Conservation (phyloP, 257 asterid genomes). For the Gynochthodes officinalis region DNA sequence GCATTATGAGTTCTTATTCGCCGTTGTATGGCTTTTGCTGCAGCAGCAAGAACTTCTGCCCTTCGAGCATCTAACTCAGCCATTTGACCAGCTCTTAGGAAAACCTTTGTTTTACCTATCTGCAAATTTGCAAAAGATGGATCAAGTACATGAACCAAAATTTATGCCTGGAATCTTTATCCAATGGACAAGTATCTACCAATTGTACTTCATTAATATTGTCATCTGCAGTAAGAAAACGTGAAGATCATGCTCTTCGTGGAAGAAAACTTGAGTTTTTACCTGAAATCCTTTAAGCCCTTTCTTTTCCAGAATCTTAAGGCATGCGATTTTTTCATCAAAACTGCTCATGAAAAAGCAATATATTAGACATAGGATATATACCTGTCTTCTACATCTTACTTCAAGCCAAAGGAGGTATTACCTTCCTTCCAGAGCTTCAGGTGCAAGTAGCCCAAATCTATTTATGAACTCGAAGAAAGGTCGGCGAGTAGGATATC, state of each 20-base stretch:
- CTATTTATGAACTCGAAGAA: constrained; percentile 89
- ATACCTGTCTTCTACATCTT: constrained; percentile 16
- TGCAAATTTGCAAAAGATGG: constrained; percentile 27
- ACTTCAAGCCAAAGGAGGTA: constrained; percentile 22
- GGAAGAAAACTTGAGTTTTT: constrained; percentile 14
- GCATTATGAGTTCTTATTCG: constrained; percentile 77
- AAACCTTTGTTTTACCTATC: constrained; percentile 95
- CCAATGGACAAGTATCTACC: neutral
- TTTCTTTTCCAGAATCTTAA: constrained; percentile 83
- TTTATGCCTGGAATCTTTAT: neutral
- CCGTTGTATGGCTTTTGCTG: constrained; percentile 83
- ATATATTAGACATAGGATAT: constrained; percentile 19
- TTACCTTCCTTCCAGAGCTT: constrained; percentile 77
- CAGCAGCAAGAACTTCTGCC: constrained; percentile 80
- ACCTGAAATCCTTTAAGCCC: constrained; percentile 93
- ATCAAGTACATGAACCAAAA: neutral
- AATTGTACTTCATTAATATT: neutral
- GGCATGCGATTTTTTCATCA: constrained; percentile 81
- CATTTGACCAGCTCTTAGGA: constrained; percentile 99
- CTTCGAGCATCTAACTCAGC: constrained; percentile 96
- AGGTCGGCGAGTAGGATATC: constrained; percentile 97
- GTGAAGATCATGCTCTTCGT: neutral
- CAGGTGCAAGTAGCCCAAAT: constrained; percentile 96
- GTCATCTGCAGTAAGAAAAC: neutral
- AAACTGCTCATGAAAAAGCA: constrained; percentile 50